Evolutionary conservation across 2,329 filamentous ascomycete species (phyloP).

Genomic region (Talaromyces sp.): DNA sequence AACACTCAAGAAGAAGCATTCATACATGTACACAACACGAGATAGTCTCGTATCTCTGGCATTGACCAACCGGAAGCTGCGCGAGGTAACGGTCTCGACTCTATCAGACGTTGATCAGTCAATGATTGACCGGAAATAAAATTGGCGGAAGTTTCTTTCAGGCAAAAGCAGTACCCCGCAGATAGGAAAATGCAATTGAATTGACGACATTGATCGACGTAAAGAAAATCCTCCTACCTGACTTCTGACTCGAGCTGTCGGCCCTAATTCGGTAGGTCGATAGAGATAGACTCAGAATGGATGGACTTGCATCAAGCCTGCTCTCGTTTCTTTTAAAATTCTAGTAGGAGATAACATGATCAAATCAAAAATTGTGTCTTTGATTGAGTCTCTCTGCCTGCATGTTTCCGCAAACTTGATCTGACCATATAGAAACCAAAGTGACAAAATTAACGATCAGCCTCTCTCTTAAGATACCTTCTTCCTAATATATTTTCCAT

Average conservation of each 20-base stretch:
- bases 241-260: constrained; percentile 46
- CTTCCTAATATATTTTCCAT: neutral
- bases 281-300: constrained; percentile 16
- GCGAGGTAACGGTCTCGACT: neutral
- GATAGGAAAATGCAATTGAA: neutral
- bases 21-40: neutral
- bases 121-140: neutral
- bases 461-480: neutral
- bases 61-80: neutral
- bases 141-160: neutral
- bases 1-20: neutral
- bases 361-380: neutral
- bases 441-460: neutral
- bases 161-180: neutral
- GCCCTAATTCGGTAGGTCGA: constrained; percentile 32
- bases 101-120: neutral
- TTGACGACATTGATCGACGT: neutral
- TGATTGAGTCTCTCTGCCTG: neutral
- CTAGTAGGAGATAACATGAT: neutral
- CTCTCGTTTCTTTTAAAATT: neutral
- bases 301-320: neutral
- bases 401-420: neutral
- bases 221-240: neutral
- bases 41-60: neutral
- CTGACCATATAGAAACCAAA: neutral